phyloP scores from a whole-genome alignment of 169 alveolate genomes.

The Cryptosporidium xiaoi region DNA sequence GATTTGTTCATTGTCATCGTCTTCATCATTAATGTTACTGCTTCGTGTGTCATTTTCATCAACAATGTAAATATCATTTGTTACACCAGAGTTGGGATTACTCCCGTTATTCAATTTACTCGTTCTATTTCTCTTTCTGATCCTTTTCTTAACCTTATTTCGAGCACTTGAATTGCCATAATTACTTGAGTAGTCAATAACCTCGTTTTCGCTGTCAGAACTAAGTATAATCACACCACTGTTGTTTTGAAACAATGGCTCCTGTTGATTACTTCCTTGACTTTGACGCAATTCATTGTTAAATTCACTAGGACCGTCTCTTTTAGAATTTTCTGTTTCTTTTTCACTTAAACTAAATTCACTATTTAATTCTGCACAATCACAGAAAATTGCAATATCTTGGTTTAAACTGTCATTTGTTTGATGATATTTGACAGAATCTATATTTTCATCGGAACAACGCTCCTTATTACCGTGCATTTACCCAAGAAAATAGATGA shows the following conservation, averaged over 20 bases:
- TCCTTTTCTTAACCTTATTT: constrained; percentile 11
- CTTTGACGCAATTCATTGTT: too few species aligned
- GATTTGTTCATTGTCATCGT: constrained; percentile 36
- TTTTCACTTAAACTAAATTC: too few species aligned
- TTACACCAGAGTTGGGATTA: neutral
- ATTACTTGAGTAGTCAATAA: neutral
- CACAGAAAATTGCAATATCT: neutral
- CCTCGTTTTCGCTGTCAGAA: constrained; percentile 58
- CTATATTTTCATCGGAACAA: too few species aligned
- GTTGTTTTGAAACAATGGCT: too few species aligned
- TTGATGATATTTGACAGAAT: too few species aligned
- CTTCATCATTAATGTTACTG: neutral
- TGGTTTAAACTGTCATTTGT: too few species aligned
- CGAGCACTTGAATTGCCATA: neutral
- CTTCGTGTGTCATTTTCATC: neutral
- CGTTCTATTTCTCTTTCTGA: neutral
- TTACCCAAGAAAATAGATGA: too few species aligned
- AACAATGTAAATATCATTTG: neutral
- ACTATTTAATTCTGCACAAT: too few species aligned
- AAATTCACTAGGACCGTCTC: too few species aligned
- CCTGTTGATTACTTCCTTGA: too few species aligned
- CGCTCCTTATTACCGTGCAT: too few species aligned
- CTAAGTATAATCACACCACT: constrained; percentile 7
- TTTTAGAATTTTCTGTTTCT: too few species aligned
- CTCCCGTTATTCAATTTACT: neutral